A percentile compares a stretch with the other conserved stretches of the same genome.
phyloP scores from a whole-genome alignment of 1,284 basidiomycete genomes.

The Sporisorium sorghi region DNA sequence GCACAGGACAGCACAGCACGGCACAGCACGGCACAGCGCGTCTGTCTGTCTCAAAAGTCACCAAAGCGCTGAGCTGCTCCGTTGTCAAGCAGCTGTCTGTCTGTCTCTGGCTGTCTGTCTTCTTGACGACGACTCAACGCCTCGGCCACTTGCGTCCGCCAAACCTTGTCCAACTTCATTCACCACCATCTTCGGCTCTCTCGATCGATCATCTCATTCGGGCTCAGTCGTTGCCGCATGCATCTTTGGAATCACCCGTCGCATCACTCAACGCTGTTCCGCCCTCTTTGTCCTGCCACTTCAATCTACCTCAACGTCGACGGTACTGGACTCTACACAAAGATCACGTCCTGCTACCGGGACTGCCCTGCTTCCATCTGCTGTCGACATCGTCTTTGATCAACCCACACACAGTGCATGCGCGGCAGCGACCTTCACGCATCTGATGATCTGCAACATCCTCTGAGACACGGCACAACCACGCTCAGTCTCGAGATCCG shows the following conservation, averaged over 20 bases:
- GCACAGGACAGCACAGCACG: neutral
- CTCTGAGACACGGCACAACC: neutral
- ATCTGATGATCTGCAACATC: conserved; percentile 11
- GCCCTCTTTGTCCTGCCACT: neutral
- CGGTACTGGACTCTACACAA: neutral
- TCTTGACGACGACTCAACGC: neutral
- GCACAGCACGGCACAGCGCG: conserved; percentile 5
- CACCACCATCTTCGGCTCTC: neutral
- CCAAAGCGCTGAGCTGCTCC: neutral
- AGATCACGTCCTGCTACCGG: neutral
- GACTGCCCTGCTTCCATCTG: neutral
- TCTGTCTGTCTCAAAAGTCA: neutral
- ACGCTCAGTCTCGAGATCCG: neutral
- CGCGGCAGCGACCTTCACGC: neutral
- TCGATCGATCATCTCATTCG: neutral
- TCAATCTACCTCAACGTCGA: neutral
- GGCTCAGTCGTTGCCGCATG: neutral
- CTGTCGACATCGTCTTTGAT: neutral
- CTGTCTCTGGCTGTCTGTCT: too few relatives aligned
- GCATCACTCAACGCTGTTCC: neutral
- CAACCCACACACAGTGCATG: neutral
- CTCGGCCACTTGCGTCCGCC: neutral
- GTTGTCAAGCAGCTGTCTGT: neutral
- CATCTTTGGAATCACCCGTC: neutral
- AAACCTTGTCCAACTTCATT: conserved; percentile 1